A percentile compares a stretch with the other conserved stretches of the same genome.
phyloP scores from a whole-genome alignment of 192 early-diverging fungal species.

The Fimicolochytrium jonesii region DNA sequence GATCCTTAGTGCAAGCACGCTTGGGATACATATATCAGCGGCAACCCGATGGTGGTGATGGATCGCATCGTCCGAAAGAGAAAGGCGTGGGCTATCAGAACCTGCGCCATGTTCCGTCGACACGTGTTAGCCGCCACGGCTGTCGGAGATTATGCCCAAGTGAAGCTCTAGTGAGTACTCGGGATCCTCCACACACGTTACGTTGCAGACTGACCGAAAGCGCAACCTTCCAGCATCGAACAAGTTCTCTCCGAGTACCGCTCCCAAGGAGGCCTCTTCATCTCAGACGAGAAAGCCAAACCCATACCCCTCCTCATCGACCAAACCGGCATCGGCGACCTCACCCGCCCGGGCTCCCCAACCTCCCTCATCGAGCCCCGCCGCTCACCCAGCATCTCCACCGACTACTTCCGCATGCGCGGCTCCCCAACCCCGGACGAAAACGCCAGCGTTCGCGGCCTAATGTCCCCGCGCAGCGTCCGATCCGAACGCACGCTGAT shows the following conservation, averaged over 20 bases:
- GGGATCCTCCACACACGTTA: no score
- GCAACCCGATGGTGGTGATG: no score
- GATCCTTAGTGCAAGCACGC: no score
- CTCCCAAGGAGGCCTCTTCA: no score
- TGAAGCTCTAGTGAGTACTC: not conserved
- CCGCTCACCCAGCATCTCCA: not conserved
- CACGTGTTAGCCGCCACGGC: not conserved
- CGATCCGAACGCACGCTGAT: not conserved
- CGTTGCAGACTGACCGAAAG: no score
- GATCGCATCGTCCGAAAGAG: no score
- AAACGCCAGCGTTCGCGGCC: not conserved
- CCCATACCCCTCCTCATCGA: slow-evolving; percentile 8
- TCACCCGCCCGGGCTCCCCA: not conserved
- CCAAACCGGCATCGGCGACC: not conserved
- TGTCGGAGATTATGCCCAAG: not conserved
- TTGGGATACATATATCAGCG: no score
- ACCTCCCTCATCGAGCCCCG: not conserved
- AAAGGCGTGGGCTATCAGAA: no score
- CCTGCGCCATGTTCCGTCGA: not conserved
- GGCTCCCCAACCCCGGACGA: not conserved
- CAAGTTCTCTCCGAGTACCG: no score
- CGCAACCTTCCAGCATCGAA: no score
- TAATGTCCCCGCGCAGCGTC: not conserved
- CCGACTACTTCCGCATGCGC: not conserved
- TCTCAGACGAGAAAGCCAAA: not conserved